phyloP scores from a whole-genome alignment of 2,329 filamentous ascomycete species.

The Arthroderma sp. region DNA sequence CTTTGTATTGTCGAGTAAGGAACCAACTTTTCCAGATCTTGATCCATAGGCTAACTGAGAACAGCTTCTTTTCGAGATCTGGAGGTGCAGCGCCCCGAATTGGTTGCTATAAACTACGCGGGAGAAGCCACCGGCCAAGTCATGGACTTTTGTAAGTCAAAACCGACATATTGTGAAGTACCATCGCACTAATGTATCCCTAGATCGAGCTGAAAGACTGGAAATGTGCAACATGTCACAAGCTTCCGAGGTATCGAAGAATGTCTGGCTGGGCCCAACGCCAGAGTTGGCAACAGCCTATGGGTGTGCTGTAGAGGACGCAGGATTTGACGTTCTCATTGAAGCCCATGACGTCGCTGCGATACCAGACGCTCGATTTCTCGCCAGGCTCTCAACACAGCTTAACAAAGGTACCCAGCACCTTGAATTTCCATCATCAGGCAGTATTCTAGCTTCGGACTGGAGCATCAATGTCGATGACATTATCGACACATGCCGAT shows the following conservation, averaged over 20 bases:
- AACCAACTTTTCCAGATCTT: not conserved
- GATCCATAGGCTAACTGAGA: slow-evolving; percentile 15
- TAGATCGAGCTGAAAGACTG: slow-evolving; percentile 64
- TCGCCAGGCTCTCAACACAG: slow-evolving; percentile 50
- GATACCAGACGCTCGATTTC: slow-evolving; percentile 53
- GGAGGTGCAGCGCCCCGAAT: slow-evolving; percentile 52
- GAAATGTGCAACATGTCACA: slow-evolving; percentile 94
- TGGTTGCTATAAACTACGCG: slow-evolving; percentile 62
- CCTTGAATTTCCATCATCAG: slow-evolving; percentile 82
- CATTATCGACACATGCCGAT: slow-evolving; percentile 73
- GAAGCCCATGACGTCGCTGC: slow-evolving; percentile 79
- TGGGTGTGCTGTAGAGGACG: slow-evolving; percentile 37
- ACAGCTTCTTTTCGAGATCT: slow-evolving; percentile 54
- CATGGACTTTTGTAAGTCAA: slow-evolving; percentile 60
- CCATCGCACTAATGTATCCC: slow-evolving; percentile 6
- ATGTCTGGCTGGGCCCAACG: slow-evolving; percentile 82
- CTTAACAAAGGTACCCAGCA: slow-evolving; percentile 39
- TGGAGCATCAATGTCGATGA: slow-evolving; percentile 74
- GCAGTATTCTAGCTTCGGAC: slow-evolving; percentile 74
- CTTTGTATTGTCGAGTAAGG: slow-evolving; percentile 55
- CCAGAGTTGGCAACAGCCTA: slow-evolving; percentile 37
- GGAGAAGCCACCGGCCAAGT: slow-evolving; percentile 63
- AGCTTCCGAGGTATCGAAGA: slow-evolving; percentile 74
- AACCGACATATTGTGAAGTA: not conserved
- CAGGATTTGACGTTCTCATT: slow-evolving; percentile 65